phyloP scores from a whole-genome alignment of 108 stramenopile genomes.

The Thalassiosira profunda region DNA sequence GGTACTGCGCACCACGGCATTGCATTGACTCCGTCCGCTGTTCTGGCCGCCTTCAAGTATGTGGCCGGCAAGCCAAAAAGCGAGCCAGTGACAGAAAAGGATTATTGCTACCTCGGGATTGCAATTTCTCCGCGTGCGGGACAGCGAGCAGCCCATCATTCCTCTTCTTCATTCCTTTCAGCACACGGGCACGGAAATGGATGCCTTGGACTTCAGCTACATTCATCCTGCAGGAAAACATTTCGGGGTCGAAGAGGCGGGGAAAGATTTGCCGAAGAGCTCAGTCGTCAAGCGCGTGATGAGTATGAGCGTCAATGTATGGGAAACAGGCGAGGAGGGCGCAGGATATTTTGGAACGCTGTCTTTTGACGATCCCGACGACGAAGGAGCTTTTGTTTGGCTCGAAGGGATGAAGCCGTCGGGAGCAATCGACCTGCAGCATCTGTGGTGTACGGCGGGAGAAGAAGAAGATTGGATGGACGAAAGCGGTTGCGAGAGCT shows the following conservation, averaged over 20 bases:
- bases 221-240: not conserved
- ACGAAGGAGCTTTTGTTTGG: not conserved
- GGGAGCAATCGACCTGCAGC: not conserved
- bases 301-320: not conserved
- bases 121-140: not conserved
- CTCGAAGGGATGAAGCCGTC: not conserved
- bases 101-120: not conserved
- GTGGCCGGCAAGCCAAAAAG: not conserved
- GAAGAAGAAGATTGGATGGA: not conserved
- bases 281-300: not conserved
- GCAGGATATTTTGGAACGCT: not conserved
- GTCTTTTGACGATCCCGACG: not conserved
- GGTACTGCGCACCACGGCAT: not conserved
- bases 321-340: not conserved
- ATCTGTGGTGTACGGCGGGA: not conserved
- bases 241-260: not conserved
- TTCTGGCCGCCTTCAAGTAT: not conserved
- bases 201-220: not conserved
- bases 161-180: not conserved
- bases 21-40: not conserved
- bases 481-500: not conserved
- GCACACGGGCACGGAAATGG: not conserved
- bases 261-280: conserved; percentile 2
- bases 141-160: conserved; percentile 6
- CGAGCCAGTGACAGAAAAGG: not conserved